These are phyloP conservation scores for Aspergillus fumigatiaffinis DNA, from an alignment of 2,329 filamentous ascomycete species.

Conservation along the genomic window DNA sequence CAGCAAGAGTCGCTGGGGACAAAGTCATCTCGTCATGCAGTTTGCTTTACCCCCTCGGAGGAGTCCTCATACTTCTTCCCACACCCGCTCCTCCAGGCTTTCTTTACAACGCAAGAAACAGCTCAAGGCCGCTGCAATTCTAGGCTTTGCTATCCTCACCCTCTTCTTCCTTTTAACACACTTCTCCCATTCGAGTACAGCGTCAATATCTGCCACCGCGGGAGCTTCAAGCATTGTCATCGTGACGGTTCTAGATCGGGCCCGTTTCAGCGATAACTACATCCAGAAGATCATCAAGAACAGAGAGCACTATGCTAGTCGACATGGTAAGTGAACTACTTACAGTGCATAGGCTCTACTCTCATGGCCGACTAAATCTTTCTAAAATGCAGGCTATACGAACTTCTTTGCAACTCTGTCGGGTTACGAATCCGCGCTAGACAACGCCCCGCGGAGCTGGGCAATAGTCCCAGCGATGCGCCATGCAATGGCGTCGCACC, in stretches of 20 bases:
- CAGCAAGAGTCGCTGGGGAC: slow-evolving; percentile 20
- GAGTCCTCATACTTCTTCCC: slow-evolving; percentile 70
- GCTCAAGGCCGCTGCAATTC: slow-evolving; percentile 55
- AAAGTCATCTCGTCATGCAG: slow-evolving; percentile 59
- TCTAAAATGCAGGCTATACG: slow-evolving; percentile 63
- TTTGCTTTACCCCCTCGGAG: slow-evolving; percentile 86
- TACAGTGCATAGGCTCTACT: neutral
- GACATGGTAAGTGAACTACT: slow-evolving; percentile 64
- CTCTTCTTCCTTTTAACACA: slow-evolving; percentile 59
- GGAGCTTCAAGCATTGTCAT: slow-evolving; percentile 60
- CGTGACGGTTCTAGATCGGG: slow-evolving; percentile 76
- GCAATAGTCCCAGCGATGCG: slow-evolving; percentile 78
- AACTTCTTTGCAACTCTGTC: slow-evolving; percentile 75
- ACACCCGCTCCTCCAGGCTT: slow-evolving; percentile 48
- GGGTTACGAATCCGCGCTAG: slow-evolving; percentile 59
- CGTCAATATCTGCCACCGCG: slow-evolving; percentile 22
- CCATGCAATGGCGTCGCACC: slow-evolving; percentile 78
- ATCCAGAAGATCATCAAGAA: slow-evolving; percentile 74
- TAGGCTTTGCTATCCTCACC: slow-evolving; percentile 52
- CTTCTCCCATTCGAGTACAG: slow-evolving; percentile 29
- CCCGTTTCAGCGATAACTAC: slow-evolving; percentile 62
- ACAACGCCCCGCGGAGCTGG: slow-evolving; percentile 44
- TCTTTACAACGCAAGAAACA: slow-evolving; percentile 55
- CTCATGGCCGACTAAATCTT: no score
- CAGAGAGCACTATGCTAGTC: slow-evolving; percentile 75